Percentiles rank a stretch among this genome's conserved stretches.
Evolutionary conservation across 495 filamentous ascomycete genomes (phyloP).

Genomic region (Penicillium simplicissimum): DNA sequence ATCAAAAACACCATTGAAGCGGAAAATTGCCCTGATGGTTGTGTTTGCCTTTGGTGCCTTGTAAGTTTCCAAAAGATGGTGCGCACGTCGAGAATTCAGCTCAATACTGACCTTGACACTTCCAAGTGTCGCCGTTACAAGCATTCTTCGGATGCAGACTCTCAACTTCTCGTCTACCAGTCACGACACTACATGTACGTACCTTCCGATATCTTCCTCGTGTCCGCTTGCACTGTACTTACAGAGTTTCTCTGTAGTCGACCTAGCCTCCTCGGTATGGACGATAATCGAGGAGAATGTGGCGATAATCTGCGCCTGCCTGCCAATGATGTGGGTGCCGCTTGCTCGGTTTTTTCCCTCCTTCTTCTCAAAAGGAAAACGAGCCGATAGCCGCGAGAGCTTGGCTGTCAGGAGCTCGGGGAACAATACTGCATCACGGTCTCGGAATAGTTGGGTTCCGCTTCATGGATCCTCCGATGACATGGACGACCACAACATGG

Average conservation of each 20-base stretch:
- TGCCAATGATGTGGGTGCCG: constrained; percentile 34
- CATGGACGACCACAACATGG: background rate
- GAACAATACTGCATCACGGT: background rate
- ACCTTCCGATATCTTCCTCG: background rate
- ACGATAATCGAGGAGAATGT: constrained; percentile 47
- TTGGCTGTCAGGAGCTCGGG: background rate
- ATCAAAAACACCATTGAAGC: background rate
- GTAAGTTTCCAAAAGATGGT: background rate
- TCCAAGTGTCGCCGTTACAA: constrained; percentile 33
- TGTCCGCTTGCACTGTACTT: background rate
- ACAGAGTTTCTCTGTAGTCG: constrained; percentile 3
- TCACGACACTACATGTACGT: constrained; percentile 25
- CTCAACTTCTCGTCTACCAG: constrained; percentile 28
- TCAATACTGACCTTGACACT: background rate
- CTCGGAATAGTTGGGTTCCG: background rate
- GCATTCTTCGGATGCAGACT: constrained; percentile 35
- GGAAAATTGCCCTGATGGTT: constrained; percentile 1
- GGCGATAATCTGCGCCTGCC: constrained; percentile 49
- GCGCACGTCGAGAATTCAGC: too few relatives aligned
- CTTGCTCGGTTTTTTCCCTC: constrained; percentile 16
- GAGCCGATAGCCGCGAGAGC: background rate
- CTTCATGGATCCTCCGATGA: background rate
- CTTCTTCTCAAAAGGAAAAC: background rate
- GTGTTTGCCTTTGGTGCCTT: background rate
- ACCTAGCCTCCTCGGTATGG: constrained; percentile 44